These are phyloP conservation scores for Sarocladium strictum DNA, from an alignment of 2,329 filamentous ascomycete species.

Conservation along the genomic window DNA sequence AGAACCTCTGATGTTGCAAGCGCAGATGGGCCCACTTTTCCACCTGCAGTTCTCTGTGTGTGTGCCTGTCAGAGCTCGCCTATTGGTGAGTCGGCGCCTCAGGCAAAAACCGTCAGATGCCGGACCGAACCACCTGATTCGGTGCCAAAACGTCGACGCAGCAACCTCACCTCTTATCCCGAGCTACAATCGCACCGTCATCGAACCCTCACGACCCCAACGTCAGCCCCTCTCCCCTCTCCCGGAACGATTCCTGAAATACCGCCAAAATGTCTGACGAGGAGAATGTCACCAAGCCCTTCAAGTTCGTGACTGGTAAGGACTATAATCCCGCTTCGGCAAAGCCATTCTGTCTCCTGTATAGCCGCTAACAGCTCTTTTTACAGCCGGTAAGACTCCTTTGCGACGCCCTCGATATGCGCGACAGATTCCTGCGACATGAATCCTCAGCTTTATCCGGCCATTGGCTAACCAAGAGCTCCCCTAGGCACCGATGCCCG, in stretches of 20 bases:
- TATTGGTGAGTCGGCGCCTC: conserved; percentile 29
- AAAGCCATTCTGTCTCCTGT: not conserved
- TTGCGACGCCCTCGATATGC: conserved; percentile 13
- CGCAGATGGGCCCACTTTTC: conserved; percentile 25
- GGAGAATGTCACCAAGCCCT: conserved; percentile 90
- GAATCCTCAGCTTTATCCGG: conserved; percentile 12
- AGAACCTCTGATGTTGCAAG: conserved; percentile 29
- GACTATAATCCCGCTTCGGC: conserved; percentile 28
- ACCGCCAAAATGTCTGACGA: conserved; percentile 83
- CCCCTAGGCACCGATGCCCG: conserved; percentile 88
- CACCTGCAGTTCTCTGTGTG: conserved; percentile 12
- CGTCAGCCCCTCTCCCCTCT: conserved; percentile 12
- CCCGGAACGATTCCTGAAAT: conserved; percentile 38
- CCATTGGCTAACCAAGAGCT: conserved; percentile 11
- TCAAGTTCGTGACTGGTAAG: conserved; percentile 99
- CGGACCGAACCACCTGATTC: conserved; percentile 37
- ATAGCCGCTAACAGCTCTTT: conserved; percentile 29
- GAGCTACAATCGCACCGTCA: conserved; percentile 30
- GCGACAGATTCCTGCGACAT: conserved; percentile 14
- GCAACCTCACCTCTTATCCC: conserved; percentile 24
- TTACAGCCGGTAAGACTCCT: conserved; percentile 37
- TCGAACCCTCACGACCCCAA: conserved; percentile 18
- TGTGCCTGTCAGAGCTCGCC: conserved; percentile 18
- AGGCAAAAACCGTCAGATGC: conserved; percentile 28
- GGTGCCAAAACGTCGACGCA: conserved; percentile 29